Percentiles rank a stretch among this genome's conserved stretches.
Conservation (phyloP, 352 stramenopile genomes). For the Pythium aristosporum region DNA sequence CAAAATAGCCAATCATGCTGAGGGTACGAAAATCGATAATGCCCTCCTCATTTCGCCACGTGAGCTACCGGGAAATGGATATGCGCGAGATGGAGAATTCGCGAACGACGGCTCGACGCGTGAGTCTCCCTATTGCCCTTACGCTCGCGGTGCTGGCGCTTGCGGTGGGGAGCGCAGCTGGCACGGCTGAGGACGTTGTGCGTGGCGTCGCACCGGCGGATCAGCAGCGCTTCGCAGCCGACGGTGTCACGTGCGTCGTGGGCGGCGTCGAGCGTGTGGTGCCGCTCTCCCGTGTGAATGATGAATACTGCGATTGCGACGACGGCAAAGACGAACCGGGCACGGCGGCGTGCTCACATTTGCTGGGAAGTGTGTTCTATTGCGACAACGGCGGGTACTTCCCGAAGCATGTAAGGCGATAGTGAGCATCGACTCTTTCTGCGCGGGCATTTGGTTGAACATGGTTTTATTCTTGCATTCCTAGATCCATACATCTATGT, state of each 20-base stretch:
- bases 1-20: constrained; percentile 19
- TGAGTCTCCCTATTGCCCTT: neutral
- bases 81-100: constrained; percentile 6
- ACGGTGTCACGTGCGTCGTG: constrained; percentile 17
- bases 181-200: constrained; percentile 18
- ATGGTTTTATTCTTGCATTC: neutral
- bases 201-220: constrained; percentile 43
- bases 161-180: neutral
- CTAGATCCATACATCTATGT: constrained; percentile 72
- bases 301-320: constrained; percentile 94
- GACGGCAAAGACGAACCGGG: constrained; percentile 89
- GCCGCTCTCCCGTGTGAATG: constrained; percentile 72
- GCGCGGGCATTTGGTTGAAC: neutral
- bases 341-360: constrained; percentile 83
- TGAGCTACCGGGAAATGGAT: constrained; percentile 3
- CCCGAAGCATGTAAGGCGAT: constrained; percentile 24
- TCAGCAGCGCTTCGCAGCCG: constrained; percentile 26
- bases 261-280: constrained; percentile 46
- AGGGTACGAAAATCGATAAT: neutral
- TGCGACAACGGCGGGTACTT: constrained; percentile 82
- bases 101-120: neutral
- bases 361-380: constrained; percentile 44
- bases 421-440: constrained; percentile 15
- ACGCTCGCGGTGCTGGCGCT: neutral
- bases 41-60: constrained; percentile 14